A percentile compares a stretch with the other conserved stretches of the same genome.
Evolutionary conservation across 306 rosid species (phyloP).

Genomic region (Phaseolus lunatus): DNA sequence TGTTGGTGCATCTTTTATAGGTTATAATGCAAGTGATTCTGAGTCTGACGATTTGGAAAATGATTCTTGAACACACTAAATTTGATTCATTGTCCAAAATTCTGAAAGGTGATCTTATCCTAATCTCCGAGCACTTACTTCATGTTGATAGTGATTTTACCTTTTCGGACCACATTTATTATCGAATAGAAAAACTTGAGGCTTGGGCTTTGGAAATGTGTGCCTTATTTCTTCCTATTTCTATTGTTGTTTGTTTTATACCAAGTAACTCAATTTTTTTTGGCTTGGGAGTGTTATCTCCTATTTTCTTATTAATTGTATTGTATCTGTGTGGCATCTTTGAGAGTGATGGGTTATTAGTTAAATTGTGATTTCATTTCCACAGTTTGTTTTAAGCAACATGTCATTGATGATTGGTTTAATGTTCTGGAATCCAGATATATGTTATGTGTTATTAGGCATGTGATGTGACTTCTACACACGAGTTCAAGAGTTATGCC

Average conservation of each 20-base stretch:
- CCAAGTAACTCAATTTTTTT: conserved; percentile 29
- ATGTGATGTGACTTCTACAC: conserved; percentile 21
- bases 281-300: conserved; percentile 8
- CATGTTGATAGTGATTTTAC: conserved; percentile 7
- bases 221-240: conserved; percentile 17
- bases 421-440: conserved; percentile 29
- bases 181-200: conserved; percentile 12
- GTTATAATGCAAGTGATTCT: conserved; percentile 94
- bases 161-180: conserved; percentile 14
- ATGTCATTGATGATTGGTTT: conserved; percentile 11
- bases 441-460: conserved; percentile 12
- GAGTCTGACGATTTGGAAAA: conserved; percentile 83
- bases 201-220: background rate
- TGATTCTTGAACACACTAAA: conserved; percentile 54
- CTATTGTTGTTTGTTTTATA: background rate
- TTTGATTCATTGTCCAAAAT: conserved; percentile 19
- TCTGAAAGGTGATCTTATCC: conserved; percentile 53
- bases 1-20: conserved; percentile 48
- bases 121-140: conserved; percentile 33
- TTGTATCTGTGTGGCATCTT: conserved; percentile 18
- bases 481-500: background rate
- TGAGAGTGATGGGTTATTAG: conserved; percentile 14
- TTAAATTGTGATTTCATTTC: background rate
- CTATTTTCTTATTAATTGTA: conserved; percentile 26
- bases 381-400: background rate